Evolutionary conservation across 306 rosid genomes (phyloP), one percentile per base, ranked within the genome.

Genomic region (Cercis canadensis): DNA sequence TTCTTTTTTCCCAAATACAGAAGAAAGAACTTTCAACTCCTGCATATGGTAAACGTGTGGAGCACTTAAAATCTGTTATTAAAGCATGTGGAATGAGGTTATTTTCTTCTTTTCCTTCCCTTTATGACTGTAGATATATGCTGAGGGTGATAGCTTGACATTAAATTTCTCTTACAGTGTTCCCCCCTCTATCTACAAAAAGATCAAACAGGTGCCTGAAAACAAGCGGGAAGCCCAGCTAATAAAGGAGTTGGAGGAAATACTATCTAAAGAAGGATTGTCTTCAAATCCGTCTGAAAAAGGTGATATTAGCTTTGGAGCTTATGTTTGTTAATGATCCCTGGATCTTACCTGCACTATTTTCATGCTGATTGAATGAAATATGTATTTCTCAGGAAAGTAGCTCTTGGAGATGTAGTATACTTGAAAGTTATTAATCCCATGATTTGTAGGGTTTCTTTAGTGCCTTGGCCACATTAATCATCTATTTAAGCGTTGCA

Each of bases 61-160:
- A 94, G 85, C 80, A 78, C 69, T 81, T 94, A 72, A 89, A 92
- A 79, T 88, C 98, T 49, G 85, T 94, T 69, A 90, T 94, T 84
- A 94, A 94, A 86, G 87, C 90, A 11, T 90, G 97, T 78, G 98
- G 98, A 71, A 87, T 94, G 98, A 81, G 98, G 98, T 89, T 69
- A 78, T 59, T 73, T 78, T 71, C 75, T 63, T 63, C 58, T 63
- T 74, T 41, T 57, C 60, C 45, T 75, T 49, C 31, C 78, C 36
- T 61, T 41, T 44, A 57, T 57, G 70, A 69, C 70, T 32, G 73
- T 55, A 44, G 53, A 55, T 75, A 62, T 61, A 75, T 70, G 31
- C 49, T 61, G 73, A 29, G 73, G 78, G 56, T 51, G 67, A 34
- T 53, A 47, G 78, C 36, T 72, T 73, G 66, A 79, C 69, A 53